Base-by-base conservation (phyloP, 1,139 yeast genomes). In the Scheffersomyces stambukii region DNA sequence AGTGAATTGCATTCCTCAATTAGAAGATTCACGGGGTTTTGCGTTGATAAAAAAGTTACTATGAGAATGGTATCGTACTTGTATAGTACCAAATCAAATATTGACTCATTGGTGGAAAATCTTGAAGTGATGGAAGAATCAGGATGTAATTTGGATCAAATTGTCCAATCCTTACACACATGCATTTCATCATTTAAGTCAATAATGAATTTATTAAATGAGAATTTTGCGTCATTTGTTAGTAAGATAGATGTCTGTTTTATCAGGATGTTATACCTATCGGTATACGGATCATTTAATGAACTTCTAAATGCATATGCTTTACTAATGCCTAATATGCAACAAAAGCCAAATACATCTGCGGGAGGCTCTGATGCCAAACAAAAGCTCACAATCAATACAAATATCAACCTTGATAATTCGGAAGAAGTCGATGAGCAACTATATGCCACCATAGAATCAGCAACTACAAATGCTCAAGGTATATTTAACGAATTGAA, bases 401-500 rank as follows among this genome's bases (percentile, higher is more conserved):
- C 63, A 4, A 33, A 38, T 18, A 21, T 32, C n/a, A 31, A 30
- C 15, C 18, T 27, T 8, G 45, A 41, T 12, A 53, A 51, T 25
- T 37, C 45, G 20, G 65, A 70, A 4, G 84, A 80, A 23, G 77
- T 81, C 16, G 96, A 88, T 50, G 81, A 76, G 21, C 82, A 81
- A 41, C 60, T 91, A 31, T 84, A 81, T 45, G 80, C 75, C 24
- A 74, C 91, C n/a, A 72, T 89, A 24, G 75, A 70, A 24, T 68
- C 74, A 18, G 93, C 96, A 1, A 77, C 89, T 1, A 64, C 74
- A 23, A 78, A 83, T 36, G 93, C 96, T 0, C 86, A 81, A 43
- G 73, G 76, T 6, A 96, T 88, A 2, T 77, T 86, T 45, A 70
- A 81, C 11, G 93, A 85, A 45, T 60, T 89, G 32, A 84, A 86